Evolutionary conservation across 2,329 filamentous ascomycete species (phyloP).

Genomic region (Colletotrichum euphorbiae): DNA sequence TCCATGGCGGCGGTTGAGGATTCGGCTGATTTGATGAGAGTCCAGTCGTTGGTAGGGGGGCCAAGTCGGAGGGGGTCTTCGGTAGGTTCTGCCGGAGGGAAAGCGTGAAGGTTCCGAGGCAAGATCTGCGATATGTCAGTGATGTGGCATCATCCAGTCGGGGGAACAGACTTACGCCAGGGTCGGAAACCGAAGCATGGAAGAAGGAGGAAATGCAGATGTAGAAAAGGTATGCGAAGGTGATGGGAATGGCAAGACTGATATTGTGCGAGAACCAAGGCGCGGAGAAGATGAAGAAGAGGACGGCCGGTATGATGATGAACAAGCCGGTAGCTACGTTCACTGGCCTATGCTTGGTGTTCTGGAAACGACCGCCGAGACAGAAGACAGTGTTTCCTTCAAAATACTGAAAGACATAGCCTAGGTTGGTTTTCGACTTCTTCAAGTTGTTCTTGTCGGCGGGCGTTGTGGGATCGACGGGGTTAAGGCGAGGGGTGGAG

Average conservation of each 20-base stretch:
- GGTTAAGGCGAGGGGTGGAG: conserved; percentile 76
- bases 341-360: conserved; percentile 86
- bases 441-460: conserved; percentile 31
- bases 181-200: conserved; percentile 91
- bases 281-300: conserved; percentile 90
- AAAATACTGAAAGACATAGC: conserved; percentile 77
- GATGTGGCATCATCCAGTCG: neutral
- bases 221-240: conserved; percentile 92
- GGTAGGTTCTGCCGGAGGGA: conserved; percentile 79
- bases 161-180: conserved; percentile 77
- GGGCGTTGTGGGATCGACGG: conserved; percentile 52
- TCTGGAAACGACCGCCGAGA: conserved; percentile 86
- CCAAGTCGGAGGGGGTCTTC: conserved; percentile 86
- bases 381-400: conserved; percentile 94
- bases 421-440: conserved; percentile 57
- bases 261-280: conserved; percentile 88
- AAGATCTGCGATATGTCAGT: conserved; percentile 72
- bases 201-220: conserved; percentile 93
- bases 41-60: conserved; percentile 93
- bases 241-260: conserved; percentile 87
- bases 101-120: conserved; percentile 89
- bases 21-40: conserved; percentile 84
- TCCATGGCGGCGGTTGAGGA: conserved; percentile 89
- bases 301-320: conserved; percentile 79
- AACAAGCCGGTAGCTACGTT: conserved; percentile 88